Evolutionary conservation across 768 basidiomycete species (phyloP), one percentile per base, ranked within the genome.

Genomic region (Dentipellis sp.): DNA sequence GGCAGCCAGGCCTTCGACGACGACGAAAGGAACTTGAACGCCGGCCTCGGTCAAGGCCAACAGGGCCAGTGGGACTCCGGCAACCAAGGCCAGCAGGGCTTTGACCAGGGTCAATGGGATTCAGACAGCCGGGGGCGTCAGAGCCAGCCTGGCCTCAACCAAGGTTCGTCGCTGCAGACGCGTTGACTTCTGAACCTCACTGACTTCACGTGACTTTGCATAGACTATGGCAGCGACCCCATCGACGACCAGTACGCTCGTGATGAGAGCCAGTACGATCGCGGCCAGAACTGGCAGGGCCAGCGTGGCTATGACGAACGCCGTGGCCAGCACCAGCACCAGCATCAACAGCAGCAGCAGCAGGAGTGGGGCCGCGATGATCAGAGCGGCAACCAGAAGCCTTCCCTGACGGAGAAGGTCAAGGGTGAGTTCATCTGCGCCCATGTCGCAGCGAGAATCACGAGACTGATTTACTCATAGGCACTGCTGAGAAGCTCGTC

Each of bases 401-500:
- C 52, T 3, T 40, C 60, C 1, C n/a, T 57, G 17, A 36, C 49
- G 12, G 47, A 39, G 10, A 62, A 50, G 29, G 40, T 60, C 5
- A 56, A 37, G 46, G 61, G 61, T 62, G 53, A 37, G 61, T 60
- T 17, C 10, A 17, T 10, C 0, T 0, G 36, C 36, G 48, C 23
- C 11, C 46, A 1, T 49, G 5, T 49, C 34, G 8, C 2, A n/a
- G 39, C 50, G 51, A 48, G 9, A 22, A 22, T n/a, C 10, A 10
- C 14, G 11, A 47, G 36, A 29, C 48, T 60, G 53, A 62, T 11
- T 29, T 29, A 34, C n/a, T 22, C 21, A 35, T 29, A 62, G 61
- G 61, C 35, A 50, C 56, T 2, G 54, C 56, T 10, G 61, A 62
- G 52, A 57, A 37, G 52, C 11, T 62, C 29, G 19, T 38, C 1